Base-by-base conservation (phyloP, 768 basidiomycete genomes). In the Pilatotrama ljubarskyi region DNA sequence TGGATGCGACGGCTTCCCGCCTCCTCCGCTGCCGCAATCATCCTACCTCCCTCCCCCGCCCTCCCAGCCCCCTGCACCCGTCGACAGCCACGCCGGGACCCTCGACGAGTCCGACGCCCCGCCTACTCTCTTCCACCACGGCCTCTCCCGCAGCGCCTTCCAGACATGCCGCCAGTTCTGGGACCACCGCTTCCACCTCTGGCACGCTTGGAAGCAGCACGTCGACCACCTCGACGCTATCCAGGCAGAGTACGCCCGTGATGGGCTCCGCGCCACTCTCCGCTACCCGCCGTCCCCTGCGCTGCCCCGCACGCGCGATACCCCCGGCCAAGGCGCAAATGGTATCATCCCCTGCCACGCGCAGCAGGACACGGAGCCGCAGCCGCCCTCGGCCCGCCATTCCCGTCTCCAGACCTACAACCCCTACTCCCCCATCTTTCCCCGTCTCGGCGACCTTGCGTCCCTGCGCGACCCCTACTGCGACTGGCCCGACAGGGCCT, bases 401-500 rank as follows among this genome's bases (percentile, higher is more conserved):
- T 22, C 26, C 44, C 56, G 48, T 2, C 41, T 36, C 10, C 61
- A 32, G 32, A 24, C 38, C 9, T 57, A 42, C 41, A 48, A 36
- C 32, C 51, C 61, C 13, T 50, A 55, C 24, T 18, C 52, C 7
- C 40, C 52, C 15, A 55, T 63, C 52, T 63, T 58, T 18, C 61
- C 61, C 1, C 56, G 61, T 15, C 1, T 58, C 14, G 61, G 61
- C 32, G 57, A 63, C 47, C 36, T 63, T 26, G 9, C 29, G 14
- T 46, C 57, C 2, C 24, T 63, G 22, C 56, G 56, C 40, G 53
- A 63, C 25, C 56, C 56, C 4, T 32, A 32, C 25, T 52, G 56
- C 42, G 61, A 63, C 56, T 37, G 29, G 42, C 13, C 24, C 20
- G 61, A 63, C 51, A 37, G 61, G 7, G 41, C 40, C 18, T 63